Evolutionary conservation across 345 rosid genomes (phyloP), one percentile per base, ranked within the genome.

Genomic region (Acer saccharum): DNA sequence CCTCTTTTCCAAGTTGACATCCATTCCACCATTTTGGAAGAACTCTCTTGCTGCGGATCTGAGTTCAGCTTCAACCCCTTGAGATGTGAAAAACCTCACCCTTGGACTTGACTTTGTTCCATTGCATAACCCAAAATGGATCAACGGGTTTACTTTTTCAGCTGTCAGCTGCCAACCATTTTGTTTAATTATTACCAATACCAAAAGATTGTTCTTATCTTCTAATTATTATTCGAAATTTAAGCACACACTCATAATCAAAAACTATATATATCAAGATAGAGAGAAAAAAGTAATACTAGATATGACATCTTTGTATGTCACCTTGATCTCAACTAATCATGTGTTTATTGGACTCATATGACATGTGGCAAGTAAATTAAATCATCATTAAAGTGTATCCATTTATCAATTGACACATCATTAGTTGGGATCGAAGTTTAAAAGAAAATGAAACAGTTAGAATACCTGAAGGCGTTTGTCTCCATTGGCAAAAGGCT

Each of bases 91-190:
- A 85, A 96, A 96, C 79, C 94, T 89, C 71, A 92, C 92, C 0
- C 79, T 61, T 16, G 99, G 97, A 82, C 93, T 88, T 43, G 98
- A 94, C 74, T 84, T 89, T 44, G 99, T 84, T 69, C 99, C 99
- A 16, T 89, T 86, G 82, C 97, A 96, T 7, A 89, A 83, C 61
- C 99, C 98, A 62, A 92, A 93, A 86, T 96, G 97, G 60, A 96
- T 83, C 17, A 94, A 77, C 7, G 99, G 97, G 76, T 91, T 93
- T 77, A 88, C 72, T 77, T 83, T 92, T 39, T 81, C 77, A 78
- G 86, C 80, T 55, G 80, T 79, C 12, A 90, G 79, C 99, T 95
- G 90, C 68, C 80, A 79, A 9, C 6, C 39, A 35, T 23, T 5
- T 39, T 32, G 20, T 35, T 35, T 35, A 35, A 35, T 25, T 39